Base-by-base conservation (phyloP, 1,284 basidiomycete species). In the Fomitopsis pinicola region DNA sequence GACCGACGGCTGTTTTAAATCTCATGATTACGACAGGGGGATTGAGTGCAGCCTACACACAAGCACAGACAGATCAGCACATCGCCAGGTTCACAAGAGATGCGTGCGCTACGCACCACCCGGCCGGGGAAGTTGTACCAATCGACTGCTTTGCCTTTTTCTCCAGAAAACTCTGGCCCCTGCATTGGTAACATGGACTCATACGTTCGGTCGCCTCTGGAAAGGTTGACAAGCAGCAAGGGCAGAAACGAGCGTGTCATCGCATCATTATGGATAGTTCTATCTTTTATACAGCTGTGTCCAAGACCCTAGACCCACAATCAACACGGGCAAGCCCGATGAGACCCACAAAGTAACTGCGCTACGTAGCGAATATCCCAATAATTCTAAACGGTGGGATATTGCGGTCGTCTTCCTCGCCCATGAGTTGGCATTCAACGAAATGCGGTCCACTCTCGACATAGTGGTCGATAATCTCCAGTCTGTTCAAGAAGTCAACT, bases 351-450 rank as follows among this genome's bases (percentile, higher is more conserved):
- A 22, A 36, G 17, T 28, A 3, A 48, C 2, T 28, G 48, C 50
- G 15, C 15, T 53, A 92, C 62, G 88, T 89, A 42, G 89, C 73
- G 69, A 93, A 92, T 57, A 96, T 80, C 53, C 93, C 94, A 36
- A 95, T 82, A 67, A 96, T 87, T 78, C 90, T 94, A 82, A 96
- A 96, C 46, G 84, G 78, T 26, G 89, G 81, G 12, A 91, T 86
- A 48, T 76, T 76, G 68, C 72, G 63, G 64, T 84, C 77, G 3
- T 92, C 94, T 72, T 93, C 92, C 64, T 92, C 89, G 15, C 94
- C 94, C 64, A 88, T 68, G 56, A 95, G 74, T 70, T 86, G 74
- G 71, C 94, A 96, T 72, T 96, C 93, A 60, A 95, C 89, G 70
- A 82, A 96, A 73, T 97, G 95, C 55, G 88, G 86, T 5, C 94